Conservation (phyloP, 2,329 filamentous ascomycete genomes). For the Diplocarpon rosae region DNA sequence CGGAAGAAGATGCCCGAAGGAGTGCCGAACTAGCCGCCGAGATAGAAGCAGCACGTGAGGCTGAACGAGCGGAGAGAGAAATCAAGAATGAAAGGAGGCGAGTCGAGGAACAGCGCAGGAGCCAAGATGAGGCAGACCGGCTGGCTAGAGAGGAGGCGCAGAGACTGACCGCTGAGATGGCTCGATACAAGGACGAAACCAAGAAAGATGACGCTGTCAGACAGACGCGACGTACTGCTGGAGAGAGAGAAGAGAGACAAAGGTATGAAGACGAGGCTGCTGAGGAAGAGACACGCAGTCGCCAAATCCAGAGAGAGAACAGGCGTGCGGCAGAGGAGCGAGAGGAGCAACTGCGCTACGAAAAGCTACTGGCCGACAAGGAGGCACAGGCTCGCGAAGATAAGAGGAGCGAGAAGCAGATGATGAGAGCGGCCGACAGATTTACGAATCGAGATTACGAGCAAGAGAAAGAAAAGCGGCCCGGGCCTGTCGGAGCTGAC, state of each 20-base stretch:
- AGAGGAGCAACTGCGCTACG: neutral
- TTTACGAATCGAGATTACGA: neutral
- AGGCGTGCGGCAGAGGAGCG: neutral
- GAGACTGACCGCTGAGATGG: slow-evolving; percentile 3
- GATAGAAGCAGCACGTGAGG: neutral
- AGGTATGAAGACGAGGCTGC: neutral
- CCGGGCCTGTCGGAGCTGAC: neutral
- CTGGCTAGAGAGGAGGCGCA: slow-evolving; percentile 4
- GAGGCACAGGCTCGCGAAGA: neutral
- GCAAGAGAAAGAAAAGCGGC: neutral
- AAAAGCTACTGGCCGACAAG: neutral
- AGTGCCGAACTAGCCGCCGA: neutral
- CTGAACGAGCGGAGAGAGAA: neutral
- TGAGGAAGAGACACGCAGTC: neutral
- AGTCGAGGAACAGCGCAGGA: neutral
- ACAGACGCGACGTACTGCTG: neutral
- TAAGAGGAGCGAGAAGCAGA: slow-evolving; percentile 1
- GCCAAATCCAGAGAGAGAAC: neutral
- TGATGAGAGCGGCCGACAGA: neutral
- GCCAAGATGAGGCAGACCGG: neutral
- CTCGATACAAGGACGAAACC: slow-evolving; percentile 1
- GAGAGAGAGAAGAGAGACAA: neutral
- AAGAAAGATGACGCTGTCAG: neutral
- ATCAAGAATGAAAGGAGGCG: slow-evolving; percentile 1
- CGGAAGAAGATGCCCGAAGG: neutral